Evolutionary conservation across 768 basidiomycete genomes (phyloP).

Genomic region (Rhodotorula paludigena): DNA sequence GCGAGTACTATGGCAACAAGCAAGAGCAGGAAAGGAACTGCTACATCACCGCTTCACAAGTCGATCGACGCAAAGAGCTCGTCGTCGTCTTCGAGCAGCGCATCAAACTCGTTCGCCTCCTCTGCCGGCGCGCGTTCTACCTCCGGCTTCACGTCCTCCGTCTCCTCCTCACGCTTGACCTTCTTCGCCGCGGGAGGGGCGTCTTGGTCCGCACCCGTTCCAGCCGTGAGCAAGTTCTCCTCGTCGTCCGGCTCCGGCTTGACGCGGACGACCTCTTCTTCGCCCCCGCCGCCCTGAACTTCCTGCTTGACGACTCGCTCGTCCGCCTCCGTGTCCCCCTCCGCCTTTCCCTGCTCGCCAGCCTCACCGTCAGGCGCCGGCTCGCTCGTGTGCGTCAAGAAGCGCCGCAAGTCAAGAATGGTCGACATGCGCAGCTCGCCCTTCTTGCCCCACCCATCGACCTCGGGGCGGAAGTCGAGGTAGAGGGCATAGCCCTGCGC

Average conservation of each 20-base stretch:
- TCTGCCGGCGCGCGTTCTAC: background rate
- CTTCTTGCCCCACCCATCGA: conserved; percentile 72
- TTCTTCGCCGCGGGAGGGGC: conserved; percentile 1
- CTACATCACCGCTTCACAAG: background rate
- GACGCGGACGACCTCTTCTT: background rate
- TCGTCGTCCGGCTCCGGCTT: background rate
- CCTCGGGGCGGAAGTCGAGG: conserved; percentile 75
- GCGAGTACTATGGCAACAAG: background rate
- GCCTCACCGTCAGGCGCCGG: background rate
- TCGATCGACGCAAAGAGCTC: conserved; percentile 8
- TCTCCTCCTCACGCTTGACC: conserved; percentile 11
- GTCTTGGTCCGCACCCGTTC: background rate
- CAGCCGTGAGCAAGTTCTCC: no score
- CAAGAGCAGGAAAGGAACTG: no score
- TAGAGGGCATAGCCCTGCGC: conserved; percentile 70
- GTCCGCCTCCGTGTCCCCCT: background rate
- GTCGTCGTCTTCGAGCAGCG: conserved; percentile 22
- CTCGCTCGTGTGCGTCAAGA: conserved; percentile 16
- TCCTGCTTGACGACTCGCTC: background rate
- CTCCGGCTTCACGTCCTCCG: conserved; percentile 2
- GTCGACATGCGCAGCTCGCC: conserved; percentile 66
- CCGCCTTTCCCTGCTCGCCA: background rate
- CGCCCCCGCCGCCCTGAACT: conserved; percentile 3
- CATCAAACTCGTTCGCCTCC: conserved; percentile 19
- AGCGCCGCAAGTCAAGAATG: conserved; percentile 55